Percentiles rank a stretch among this genome's conserved stretches.
These are phyloP conservation scores for Verticillium longisporum DNA, from an alignment of 2,329 filamentous ascomycete species.

Conservation along the genomic window DNA sequence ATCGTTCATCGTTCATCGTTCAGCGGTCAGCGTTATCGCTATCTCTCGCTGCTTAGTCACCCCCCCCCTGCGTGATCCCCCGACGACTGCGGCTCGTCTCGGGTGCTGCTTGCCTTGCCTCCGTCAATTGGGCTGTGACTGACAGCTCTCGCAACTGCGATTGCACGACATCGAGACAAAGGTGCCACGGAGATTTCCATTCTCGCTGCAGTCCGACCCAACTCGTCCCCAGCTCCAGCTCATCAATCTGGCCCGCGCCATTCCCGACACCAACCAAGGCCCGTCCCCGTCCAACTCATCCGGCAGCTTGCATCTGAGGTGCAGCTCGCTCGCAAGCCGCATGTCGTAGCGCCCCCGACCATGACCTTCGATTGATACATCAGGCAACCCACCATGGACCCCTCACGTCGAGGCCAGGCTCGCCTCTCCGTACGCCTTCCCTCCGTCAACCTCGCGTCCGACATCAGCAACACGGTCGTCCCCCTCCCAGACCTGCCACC, in stretches of 20 bases:
- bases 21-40: background rate
- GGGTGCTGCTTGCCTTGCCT: background rate
- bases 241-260: background rate
- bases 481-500: slow-evolving; percentile 43
- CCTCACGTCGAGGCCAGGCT: slow-evolving; percentile 30
- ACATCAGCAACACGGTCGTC: slow-evolving; percentile 4
- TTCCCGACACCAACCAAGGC: background rate
- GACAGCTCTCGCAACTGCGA: slow-evolving; percentile 4
- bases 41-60: background rate
- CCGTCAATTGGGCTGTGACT: background rate
- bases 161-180: slow-evolving; percentile 7
- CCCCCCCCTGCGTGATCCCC: background rate
- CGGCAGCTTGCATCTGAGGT: background rate
- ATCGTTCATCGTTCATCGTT: too few species aligned
- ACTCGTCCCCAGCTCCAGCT: background rate
- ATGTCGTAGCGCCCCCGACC: background rate
- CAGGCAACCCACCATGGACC: background rate
- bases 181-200: background rate
- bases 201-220: background rate
- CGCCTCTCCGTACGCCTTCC: slow-evolving; percentile 31
- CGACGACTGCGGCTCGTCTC: background rate
- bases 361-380: background rate
- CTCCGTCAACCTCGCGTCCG: slow-evolving; percentile 19
- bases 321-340: background rate
- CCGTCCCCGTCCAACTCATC: background rate